A percentile compares a stretch with the other conserved stretches of the same genome.
Conservation (phyloP, 1,284 basidiomycete genomes). For the Neolentinus lepideus region DNA sequence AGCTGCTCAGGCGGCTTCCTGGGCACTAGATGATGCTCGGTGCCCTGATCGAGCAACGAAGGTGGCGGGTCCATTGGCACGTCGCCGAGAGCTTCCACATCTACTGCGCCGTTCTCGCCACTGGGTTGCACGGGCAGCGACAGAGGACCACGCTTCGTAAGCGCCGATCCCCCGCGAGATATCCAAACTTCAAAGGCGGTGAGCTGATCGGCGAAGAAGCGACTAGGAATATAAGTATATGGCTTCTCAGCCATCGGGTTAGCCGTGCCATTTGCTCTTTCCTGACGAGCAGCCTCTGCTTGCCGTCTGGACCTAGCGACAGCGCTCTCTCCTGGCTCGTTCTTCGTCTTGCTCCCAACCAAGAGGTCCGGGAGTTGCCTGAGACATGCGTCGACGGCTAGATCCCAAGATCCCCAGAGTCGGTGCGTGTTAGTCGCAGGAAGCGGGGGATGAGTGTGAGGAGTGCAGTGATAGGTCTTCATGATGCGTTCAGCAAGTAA, state of each 20-base stretch:
- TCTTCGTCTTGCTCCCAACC: conserved; percentile 37
- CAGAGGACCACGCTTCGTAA: conserved; percentile 70
- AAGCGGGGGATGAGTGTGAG: conserved; percentile 87
- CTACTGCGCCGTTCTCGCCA: conserved; percentile 16
- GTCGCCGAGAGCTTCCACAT: not conserved
- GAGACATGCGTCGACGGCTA: conserved; percentile 94
- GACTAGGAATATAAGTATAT: conserved; percentile 78
- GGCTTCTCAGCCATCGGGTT: conserved; percentile 38
- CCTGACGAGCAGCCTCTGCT: conserved; percentile 19
- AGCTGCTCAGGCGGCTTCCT: conserved; percentile 93
- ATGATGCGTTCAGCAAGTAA: conserved; percentile 96
- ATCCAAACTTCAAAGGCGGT: conserved; percentile 99
- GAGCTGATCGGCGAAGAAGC: conserved; percentile 94
- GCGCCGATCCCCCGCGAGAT: conserved; percentile 78
- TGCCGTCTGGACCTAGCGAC: conserved; percentile 22
- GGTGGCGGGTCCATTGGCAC: conserved; percentile 6
- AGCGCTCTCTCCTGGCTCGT: conserved; percentile 22
- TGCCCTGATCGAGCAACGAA: conserved; percentile 11
- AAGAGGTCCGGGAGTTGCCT: conserved; percentile 90
- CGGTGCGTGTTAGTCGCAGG: conserved; percentile 94
- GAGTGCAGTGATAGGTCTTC: conserved; percentile 97
- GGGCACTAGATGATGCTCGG: conserved; percentile 61
- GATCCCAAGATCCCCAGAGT: conserved; percentile 96
- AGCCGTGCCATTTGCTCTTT: conserved; percentile 11
- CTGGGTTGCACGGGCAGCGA: conserved; percentile 47